Conservation (phyloP, 805 yeast genomes). For the Candida fluviatilis region DNA sequence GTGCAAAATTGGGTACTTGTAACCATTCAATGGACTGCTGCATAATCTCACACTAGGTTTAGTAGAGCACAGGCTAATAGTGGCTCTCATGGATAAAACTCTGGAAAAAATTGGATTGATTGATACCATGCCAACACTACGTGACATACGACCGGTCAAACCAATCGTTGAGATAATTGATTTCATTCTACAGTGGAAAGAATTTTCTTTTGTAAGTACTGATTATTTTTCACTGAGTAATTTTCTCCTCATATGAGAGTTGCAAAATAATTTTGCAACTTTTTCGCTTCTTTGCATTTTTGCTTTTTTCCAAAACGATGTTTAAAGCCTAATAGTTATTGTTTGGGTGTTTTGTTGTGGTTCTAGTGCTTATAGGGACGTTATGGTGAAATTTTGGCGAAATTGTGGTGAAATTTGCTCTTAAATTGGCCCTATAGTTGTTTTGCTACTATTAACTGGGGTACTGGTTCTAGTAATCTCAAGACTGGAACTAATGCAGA, state of each 20-base stretch:
- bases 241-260: background rate
- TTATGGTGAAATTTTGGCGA: background rate
- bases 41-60: too few relatives aligned
- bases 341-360: background rate
- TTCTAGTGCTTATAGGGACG: background rate
- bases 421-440: background rate
- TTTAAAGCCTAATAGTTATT: background rate
- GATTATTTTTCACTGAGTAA: background rate
- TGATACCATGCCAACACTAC: background rate
- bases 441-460: too few relatives aligned
- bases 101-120: background rate
- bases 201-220: too few relatives aligned
- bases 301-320: too few relatives aligned
- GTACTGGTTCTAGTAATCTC: too few relatives aligned
- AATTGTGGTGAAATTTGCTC: background rate
- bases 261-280: too few relatives aligned
- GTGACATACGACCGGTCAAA: background rate
- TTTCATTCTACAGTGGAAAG: background rate
- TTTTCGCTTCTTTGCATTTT: too few relatives aligned
- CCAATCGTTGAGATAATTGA: background rate
- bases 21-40: too few relatives aligned
- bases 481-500: too few relatives aligned
- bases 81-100: background rate
- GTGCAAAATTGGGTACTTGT: too few relatives aligned
- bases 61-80: too few relatives aligned